Percentiles rank a stretch among this genome's conserved stretches.
These are phyloP conservation scores for Sesbania bispinosa DNA, from an alignment of 306 rosid species.

Conservation along the genomic window DNA sequence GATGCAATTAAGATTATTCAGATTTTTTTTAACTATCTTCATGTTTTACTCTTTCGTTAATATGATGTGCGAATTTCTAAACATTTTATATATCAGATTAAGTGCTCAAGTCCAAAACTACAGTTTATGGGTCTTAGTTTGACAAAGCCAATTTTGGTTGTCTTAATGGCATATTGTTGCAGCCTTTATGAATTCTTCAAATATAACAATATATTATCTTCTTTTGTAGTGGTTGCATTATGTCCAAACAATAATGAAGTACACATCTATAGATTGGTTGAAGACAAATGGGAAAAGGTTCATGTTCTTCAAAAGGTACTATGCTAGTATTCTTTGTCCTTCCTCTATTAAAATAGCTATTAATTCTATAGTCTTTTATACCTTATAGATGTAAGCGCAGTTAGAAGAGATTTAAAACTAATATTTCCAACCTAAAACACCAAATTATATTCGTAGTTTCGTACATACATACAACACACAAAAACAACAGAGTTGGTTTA, in stretches of 20 bases:
- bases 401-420: constrained; percentile 4
- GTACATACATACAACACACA: background rate
- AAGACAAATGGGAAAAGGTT: constrained; percentile 94
- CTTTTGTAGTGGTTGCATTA: constrained; percentile 79
- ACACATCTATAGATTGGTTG: constrained; percentile 69
- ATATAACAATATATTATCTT: background rate
- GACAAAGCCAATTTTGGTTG: background rate
- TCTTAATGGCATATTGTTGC: background rate
- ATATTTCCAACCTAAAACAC: background rate
- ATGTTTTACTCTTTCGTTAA: background rate
- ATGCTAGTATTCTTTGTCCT: constrained; percentile 3
- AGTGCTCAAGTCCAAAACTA: background rate
- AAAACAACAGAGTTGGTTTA: background rate
- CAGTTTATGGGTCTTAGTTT: background rate
- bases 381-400: background rate
- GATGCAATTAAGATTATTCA: too few species aligned
- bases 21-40: too few species aligned
- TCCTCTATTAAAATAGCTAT: background rate
- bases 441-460: background rate
- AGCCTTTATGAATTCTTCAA: constrained; percentile 1
- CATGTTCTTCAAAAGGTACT: constrained; percentile 91
- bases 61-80: background rate
- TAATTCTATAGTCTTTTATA: background rate
- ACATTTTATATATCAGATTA: background rate
- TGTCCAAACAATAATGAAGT: constrained; percentile 95